A percentile compares a stretch with the other conserved stretches of the same genome.
Conservation (phyloP, 108 stramenopile species). For the Licmophora abbreviata region DNA sequence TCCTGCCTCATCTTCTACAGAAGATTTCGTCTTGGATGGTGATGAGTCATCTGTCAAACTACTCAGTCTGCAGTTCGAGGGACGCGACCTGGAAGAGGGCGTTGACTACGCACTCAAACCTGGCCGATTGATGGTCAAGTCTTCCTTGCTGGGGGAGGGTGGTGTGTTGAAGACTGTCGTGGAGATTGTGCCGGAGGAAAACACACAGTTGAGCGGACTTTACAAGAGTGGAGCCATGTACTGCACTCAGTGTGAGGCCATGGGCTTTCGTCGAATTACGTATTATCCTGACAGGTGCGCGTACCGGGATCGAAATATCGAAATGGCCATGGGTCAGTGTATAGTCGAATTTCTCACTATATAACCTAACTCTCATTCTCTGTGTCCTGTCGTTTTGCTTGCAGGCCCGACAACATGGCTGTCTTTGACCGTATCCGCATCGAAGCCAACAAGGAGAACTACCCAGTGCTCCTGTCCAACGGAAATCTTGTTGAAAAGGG, state of each 20-base stretch:
- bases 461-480: conserved; percentile 87
- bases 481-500: conserved; percentile 83
- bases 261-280: conserved; percentile 88
- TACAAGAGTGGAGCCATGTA: conserved; percentile 87
- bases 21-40: conserved; percentile 79
- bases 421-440: conserved; percentile 65
- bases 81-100: conserved; percentile 31
- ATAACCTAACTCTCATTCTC: background rate
- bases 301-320: conserved; percentile 72
- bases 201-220: conserved; percentile 87
- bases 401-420: conserved; percentile 91
- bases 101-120: conserved; percentile 44
- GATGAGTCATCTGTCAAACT: conserved; percentile 58
- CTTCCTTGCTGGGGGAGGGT: conserved; percentile 1
- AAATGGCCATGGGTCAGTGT: conserved; percentile 42
- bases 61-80: conserved; percentile 33
- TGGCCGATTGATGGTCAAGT: conserved; percentile 42
- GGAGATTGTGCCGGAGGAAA: conserved; percentile 75
- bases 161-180: conserved; percentile 50
- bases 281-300: conserved; percentile 92
- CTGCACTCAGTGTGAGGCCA: conserved; percentile 85
- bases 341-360: conserved; percentile 39
- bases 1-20: conserved; percentile 3
- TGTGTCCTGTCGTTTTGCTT: too few relatives aligned
- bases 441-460: conserved; percentile 65